Base-by-base conservation (phyloP, 331 rosid species). In the Cucumis variabilis region DNA sequence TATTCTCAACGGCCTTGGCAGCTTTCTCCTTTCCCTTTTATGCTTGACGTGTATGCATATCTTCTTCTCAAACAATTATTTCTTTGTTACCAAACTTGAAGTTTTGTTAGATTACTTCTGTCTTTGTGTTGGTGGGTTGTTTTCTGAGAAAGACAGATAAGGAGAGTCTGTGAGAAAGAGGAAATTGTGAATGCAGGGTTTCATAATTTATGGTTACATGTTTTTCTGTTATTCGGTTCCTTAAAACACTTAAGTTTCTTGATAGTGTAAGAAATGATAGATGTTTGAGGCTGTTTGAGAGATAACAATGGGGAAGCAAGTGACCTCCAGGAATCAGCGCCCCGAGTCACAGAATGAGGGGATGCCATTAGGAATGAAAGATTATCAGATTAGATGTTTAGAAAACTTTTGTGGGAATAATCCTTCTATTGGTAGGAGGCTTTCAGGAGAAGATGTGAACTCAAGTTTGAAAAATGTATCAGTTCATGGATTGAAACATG, bases 381-480 rank as follows among this genome's bases (percentile, higher is more conserved):
- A 89, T 48, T 87, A 87, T 85, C 89, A 88, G 91, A 72, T 84
- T 86, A 86, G 89, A 88, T 41, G 88, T 79, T 89, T 85, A 48
- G 90, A 87, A 77, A 76, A 67, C 44, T 72, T 87, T 37, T 44
- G 83, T 17, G 89, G 87, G 23, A 83, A 66, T 84, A 92, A 94
- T 86, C 88, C 90, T 80, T 82, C 90, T 62, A 67, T 91, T 51
- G 95, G 96, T 83, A 94, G 93, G 90, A 92, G 94, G 87, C 62
- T 89, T 72, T 68, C 90, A 68, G 92, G 93, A 75, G 93, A 91
- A 71, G 95, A 76, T 46, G 91, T 85, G 88, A 74, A 90, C 88
- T 92, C 91, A 91, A 88, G 85, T 91, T 88, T 96, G 33, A 94
- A 95, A 87, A 87, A 90, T 19, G 89, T 90, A 77, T 90, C 90